phyloP scores from a whole-genome alignment of 2,329 filamentous ascomycete genomes.

The Colletotrichum chrysophilum region DNA sequence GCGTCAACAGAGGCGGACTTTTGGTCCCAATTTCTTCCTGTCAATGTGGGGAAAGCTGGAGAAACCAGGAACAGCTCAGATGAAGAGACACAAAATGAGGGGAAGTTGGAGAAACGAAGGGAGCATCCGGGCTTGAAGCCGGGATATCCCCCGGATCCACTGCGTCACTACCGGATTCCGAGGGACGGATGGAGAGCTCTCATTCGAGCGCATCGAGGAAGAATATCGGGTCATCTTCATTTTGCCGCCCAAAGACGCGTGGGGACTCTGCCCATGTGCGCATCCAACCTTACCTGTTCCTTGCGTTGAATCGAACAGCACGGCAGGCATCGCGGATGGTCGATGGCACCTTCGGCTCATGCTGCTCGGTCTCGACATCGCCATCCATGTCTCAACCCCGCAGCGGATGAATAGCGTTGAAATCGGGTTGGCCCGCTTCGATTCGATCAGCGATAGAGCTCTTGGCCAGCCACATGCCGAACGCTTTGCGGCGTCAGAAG shows the following conservation, averaged over 20 bases:
- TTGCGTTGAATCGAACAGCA: background rate
- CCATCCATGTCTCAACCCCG: background rate
- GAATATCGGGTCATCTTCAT: background rate
- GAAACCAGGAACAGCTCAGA: background rate
- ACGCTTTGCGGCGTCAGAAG: background rate
- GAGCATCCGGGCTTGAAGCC: background rate
- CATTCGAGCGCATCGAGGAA: constrained; percentile 19
- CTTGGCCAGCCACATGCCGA: background rate
- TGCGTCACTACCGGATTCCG: constrained; percentile 7
- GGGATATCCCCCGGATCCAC: constrained; percentile 12
- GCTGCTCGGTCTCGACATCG: background rate
- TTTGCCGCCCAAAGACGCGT: background rate
- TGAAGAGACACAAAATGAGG: background rate
- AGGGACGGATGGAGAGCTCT: background rate
- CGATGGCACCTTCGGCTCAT: background rate
- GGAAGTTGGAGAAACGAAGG: constrained; percentile 15
- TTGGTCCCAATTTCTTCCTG: background rate
- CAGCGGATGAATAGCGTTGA: background rate
- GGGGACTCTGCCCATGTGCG: background rate
- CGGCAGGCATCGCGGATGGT: background rate
- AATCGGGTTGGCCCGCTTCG: constrained; percentile 7
- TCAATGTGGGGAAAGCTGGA: constrained; percentile 2
- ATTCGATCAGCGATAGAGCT: background rate
- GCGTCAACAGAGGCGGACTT: background rate
- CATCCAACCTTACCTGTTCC: background rate